phyloP scores from a whole-genome alignment of 1,284 basidiomycete genomes.

The Hypsizygus ulmarius region DNA sequence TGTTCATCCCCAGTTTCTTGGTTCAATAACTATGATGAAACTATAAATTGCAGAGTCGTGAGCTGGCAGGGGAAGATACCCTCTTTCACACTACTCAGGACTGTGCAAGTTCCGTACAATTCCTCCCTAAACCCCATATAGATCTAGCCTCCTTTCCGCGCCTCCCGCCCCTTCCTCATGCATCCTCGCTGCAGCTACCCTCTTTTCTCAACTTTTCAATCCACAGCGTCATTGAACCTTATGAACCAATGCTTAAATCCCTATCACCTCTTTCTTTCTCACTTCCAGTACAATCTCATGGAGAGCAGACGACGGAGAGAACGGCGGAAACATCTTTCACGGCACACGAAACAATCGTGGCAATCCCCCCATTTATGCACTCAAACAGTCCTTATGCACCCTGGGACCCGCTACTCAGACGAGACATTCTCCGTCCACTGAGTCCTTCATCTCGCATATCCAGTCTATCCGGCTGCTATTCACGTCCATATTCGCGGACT shows the following conservation, averaged over 20 bases:
- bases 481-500: conserved; percentile 24
- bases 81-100: too few relatives aligned
- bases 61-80: too few relatives aligned
- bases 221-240: neutral
- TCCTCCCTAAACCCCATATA: conserved; percentile 2
- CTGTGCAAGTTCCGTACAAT: too few relatives aligned
- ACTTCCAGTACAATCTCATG: neutral
- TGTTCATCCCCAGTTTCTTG: neutral
- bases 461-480: conserved; percentile 14
- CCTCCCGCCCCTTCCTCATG: conserved; percentile 29
- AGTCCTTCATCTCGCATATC: conserved; percentile 22
- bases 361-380: conserved; percentile 25
- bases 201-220: conserved; percentile 26
- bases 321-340: neutral
- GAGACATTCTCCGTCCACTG: conserved; percentile 33
- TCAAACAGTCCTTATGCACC: conserved; percentile 50
- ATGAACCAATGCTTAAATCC: neutral
- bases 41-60: too few relatives aligned
- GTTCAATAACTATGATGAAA: too few relatives aligned
- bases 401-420: conserved; percentile 38
- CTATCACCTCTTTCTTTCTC: conserved; percentile 2
- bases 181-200: conserved; percentile 37
- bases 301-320: neutral
- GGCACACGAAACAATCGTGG: neutral
- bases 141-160: conserved; percentile 15